phyloP scores from a whole-genome alignment of 805 yeast species.

The Diddensiella transvaalensis region DNA sequence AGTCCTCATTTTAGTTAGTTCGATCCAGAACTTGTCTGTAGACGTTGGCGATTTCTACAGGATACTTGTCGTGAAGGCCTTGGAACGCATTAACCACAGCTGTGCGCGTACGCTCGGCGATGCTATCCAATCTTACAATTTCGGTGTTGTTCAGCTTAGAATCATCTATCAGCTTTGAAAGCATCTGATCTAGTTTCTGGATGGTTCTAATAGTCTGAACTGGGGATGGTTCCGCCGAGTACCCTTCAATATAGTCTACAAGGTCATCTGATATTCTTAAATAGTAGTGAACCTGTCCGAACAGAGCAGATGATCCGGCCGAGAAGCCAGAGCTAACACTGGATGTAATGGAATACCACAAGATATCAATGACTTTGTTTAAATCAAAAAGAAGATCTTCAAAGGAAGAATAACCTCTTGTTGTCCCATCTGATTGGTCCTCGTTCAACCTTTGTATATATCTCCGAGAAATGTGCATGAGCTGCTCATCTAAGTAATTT shows the following conservation, averaged over 20 bases:
- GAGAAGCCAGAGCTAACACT: slow-evolving; percentile 1
- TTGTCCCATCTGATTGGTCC: slow-evolving; percentile 9
- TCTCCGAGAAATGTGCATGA: slow-evolving; percentile 23
- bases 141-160: slow-evolving; percentile 47
- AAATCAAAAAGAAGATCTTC: slow-evolving; percentile 38
- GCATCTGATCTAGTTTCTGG: slow-evolving; percentile 40
- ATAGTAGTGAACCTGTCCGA: slow-evolving; percentile 55
- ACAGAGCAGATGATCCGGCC: slow-evolving; percentile 27
- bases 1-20: slow-evolving; percentile 22
- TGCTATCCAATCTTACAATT: slow-evolving; percentile 47
- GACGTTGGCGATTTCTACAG: slow-evolving; percentile 42
- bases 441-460: slow-evolving; percentile 22
- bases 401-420: slow-evolving; percentile 19
- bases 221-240: slow-evolving; percentile 21
- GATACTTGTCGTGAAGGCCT: slow-evolving; percentile 34
- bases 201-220: slow-evolving; percentile 39
- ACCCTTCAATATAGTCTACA: slow-evolving; percentile 54
- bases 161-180: slow-evolving; percentile 36
- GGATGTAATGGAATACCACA: slow-evolving; percentile 58
- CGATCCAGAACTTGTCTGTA: slow-evolving; percentile 44
- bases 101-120: slow-evolving; percentile 50
- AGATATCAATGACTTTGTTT: slow-evolving; percentile 46
- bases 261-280: slow-evolving; percentile 64
- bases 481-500: slow-evolving; percentile 24
- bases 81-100: slow-evolving; percentile 38